Base-by-base conservation (phyloP, 2,329 filamentous ascomycete species). In the Aspergillus hortae region DNA sequence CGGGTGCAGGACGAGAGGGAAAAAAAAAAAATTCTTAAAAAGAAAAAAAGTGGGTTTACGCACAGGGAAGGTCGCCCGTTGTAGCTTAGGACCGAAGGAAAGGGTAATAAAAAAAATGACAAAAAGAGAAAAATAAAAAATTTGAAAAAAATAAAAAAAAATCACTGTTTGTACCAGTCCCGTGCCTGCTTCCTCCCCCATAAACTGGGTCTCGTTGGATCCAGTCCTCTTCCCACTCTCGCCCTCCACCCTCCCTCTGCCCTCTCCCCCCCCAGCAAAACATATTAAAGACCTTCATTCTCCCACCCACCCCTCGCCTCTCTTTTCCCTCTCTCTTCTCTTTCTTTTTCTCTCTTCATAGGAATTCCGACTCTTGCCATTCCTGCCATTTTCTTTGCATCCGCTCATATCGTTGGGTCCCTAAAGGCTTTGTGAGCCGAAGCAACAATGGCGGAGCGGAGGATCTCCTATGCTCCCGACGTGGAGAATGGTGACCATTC, bases 401-500 rank as follows among this genome's bases (percentile, higher is more conserved):
- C 61, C 59, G 62, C 67, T 70, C 67, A 66, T 63, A 67, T 66
- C 57, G 62, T 68, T 69, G 62, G 65, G 66, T 66, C 60, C 62
- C 54, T 52, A 56, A 38, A 67, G 61, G 69, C 67, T 67, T 65
- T 65, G 63, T 68, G 64, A 71, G 69, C 69, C 67, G 61, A 61
- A 68, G 65, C 68, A 71, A 72, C 66, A 69, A 72, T 72, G 70
- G 68, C 70, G 66, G 70, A 72, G 67, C 69, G 69, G 69, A 72
- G 69, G 64, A 71, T 72, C 63, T 72, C 69, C 69, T 72, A 72
- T 68, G 69, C 69, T 68, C 66, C 68, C 58, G 69, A 72, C 58
- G 69, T 73, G 53, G 70, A 73, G 61, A 73, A 73, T 61, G 70
- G 70, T 59, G 69, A 72, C 52, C 65, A 65, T 61, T 64, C 65